Percentiles rank a stretch among this genome's conserved stretches.
phyloP scores from a whole-genome alignment of 139 green algal genomes.

The Auxenochlorella pyrenoidosa region DNA sequence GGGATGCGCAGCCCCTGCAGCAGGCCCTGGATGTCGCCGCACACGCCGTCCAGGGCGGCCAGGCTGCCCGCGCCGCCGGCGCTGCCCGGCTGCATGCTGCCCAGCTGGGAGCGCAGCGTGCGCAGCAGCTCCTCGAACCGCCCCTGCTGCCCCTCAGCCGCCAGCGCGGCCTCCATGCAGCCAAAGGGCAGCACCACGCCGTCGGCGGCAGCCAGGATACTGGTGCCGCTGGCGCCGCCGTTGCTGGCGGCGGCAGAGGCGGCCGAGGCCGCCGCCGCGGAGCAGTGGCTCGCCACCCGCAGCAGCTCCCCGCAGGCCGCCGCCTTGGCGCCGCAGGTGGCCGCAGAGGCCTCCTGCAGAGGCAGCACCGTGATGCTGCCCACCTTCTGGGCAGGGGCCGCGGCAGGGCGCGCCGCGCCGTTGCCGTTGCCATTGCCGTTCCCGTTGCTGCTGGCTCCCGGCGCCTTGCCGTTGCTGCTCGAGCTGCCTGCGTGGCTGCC shows the following conservation, averaged over 20 bases:
- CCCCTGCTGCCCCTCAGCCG: constrained; percentile 34
- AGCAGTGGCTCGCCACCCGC: constrained; percentile 27
- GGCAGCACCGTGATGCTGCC: constrained; percentile 56
- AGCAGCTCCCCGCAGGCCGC: constrained; percentile 81
- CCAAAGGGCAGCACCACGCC: constrained; percentile 91
- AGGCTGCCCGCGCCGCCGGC: neutral
- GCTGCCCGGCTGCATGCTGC: constrained; percentile 4
- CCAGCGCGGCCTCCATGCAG: constrained; percentile 82
- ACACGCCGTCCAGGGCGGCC: constrained; percentile 59
- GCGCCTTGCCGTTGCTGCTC: neutral
- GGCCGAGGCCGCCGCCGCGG: neutral
- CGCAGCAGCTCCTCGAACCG: constrained; percentile 60
- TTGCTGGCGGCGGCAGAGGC: neutral
- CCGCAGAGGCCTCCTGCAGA: constrained; percentile 59
- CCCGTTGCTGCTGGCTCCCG: neutral
- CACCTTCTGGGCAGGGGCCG: constrained; percentile 17
- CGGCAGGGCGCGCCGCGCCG: neutral
- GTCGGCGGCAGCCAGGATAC: constrained; percentile 67
- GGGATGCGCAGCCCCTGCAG: constrained; percentile 33
- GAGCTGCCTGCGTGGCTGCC: neutral
- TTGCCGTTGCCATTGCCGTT: constrained; percentile 1
- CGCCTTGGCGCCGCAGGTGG: constrained; percentile 84
- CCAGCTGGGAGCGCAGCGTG: constrained; percentile 26
- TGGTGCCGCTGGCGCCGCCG: neutral
- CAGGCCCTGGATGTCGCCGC: constrained; percentile 58